phyloP scores from a whole-genome alignment of 768 basidiomycete genomes.

The Mycena rosella region DNA sequence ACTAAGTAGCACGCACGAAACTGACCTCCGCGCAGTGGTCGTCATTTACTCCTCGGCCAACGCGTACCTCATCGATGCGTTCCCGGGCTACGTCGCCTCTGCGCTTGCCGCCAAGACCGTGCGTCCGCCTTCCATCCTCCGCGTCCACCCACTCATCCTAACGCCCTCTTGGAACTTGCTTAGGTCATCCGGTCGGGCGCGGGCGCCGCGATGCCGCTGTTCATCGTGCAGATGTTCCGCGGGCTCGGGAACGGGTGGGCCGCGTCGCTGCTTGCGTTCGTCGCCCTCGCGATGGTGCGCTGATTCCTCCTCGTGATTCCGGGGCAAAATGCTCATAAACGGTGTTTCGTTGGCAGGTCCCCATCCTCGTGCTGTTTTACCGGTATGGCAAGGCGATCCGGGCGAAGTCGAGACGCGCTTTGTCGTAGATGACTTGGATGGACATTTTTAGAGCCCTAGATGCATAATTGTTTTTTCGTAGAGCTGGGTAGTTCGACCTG shows the following conservation, averaged over 20 bases:
- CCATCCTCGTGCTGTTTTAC: conserved; percentile 11
- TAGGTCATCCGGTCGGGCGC: conserved; percentile 50
- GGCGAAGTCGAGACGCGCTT: conserved; percentile 7
- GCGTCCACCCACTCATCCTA: too few relatives aligned
- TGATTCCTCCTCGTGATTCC: background rate
- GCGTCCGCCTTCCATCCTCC: conserved; percentile 37
- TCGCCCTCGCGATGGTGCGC: conserved; percentile 49
- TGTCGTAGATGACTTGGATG: too few relatives aligned
- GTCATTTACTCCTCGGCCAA: conserved; percentile 55
- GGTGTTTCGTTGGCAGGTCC: background rate
- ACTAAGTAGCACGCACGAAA: background rate
- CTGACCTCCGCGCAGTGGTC: conserved; percentile 42
- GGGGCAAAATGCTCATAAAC: too few relatives aligned
- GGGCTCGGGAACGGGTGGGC: conserved; percentile 55
- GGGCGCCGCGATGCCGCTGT: conserved; percentile 51
- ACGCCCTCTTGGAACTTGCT: too few relatives aligned
- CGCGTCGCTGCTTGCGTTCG: conserved; percentile 50
- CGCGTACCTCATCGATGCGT: conserved; percentile 56
- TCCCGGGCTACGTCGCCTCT: conserved; percentile 53
- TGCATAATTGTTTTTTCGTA: too few relatives aligned
- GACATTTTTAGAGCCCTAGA: too few relatives aligned
- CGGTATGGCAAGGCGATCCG: conserved; percentile 14
- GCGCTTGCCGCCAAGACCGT: conserved; percentile 56
- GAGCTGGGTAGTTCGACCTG: too few relatives aligned
- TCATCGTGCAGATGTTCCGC: conserved; percentile 56